A percentile compares a stretch with the other conserved stretches of the same genome.
Conservation (phyloP, 2,329 filamentous ascomycete species). For the Didymellaceae sp. region DNA sequence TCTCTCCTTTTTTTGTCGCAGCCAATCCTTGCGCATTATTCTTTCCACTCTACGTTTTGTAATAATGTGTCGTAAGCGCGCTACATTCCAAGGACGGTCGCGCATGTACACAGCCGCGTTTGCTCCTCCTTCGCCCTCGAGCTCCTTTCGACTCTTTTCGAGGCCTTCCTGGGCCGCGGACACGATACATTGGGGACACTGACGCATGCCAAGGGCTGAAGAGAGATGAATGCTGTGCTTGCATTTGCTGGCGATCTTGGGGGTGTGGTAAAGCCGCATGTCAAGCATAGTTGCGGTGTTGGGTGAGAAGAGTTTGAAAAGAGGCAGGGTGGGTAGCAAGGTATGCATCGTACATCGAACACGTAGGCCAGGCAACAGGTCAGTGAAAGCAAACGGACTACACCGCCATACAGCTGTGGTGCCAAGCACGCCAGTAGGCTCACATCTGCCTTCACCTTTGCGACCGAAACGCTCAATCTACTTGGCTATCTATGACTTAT, state of each 20-base stretch:
- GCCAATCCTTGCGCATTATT: constrained; percentile 20
- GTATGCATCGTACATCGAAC: no score
- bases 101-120: constrained; percentile 18
- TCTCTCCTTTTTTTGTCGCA: constrained; percentile 32
- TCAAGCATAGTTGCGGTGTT: neutral
- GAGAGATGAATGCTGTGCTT: constrained; percentile 33
- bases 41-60: constrained; percentile 22
- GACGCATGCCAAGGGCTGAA: constrained; percentile 22
- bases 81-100: constrained; percentile 28
- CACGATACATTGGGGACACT: constrained; percentile 28
- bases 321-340: neutral
- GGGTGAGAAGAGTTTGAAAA: neutral
- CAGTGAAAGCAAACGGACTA: constrained; percentile 1
- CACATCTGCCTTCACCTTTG: constrained; percentile 22
- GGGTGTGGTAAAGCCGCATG: constrained; percentile 19
- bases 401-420: neutral
- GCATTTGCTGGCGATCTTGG: constrained; percentile 27
- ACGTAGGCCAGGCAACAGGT: neutral
- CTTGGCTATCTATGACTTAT: neutral
- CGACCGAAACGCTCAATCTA: neutral
- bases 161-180: constrained; percentile 22
- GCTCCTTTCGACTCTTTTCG: constrained; percentile 16
- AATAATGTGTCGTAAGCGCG: constrained; percentile 24
- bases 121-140: constrained; percentile 25
- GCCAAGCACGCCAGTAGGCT: no score